Percentiles rank a stretch among this genome's conserved stretches.
Conservation (phyloP, 345 rosid genomes). For the Bruguiera gymnorhiza region DNA sequence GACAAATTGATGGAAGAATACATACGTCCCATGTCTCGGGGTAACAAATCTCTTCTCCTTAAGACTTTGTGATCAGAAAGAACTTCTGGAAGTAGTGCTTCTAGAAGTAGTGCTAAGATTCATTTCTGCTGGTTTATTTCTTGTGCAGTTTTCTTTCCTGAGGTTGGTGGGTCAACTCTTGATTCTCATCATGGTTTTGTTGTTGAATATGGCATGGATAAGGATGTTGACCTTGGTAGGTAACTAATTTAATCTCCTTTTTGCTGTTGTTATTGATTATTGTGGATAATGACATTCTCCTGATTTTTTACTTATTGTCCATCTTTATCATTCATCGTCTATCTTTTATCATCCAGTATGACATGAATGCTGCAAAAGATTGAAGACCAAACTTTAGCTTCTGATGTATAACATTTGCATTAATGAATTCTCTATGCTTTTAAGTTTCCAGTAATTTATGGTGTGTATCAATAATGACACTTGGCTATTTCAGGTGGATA, state of each 20-base stretch:
- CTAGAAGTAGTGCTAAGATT: neutral
- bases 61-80: neutral
- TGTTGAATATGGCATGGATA: conserved; percentile 80
- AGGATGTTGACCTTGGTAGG: conserved; percentile 88
- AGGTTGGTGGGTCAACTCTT: conserved; percentile 71
- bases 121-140: conserved; percentile 3
- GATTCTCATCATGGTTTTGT: conserved; percentile 98
- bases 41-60: conserved; percentile 24
- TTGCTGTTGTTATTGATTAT: neutral
- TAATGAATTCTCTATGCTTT: neutral
- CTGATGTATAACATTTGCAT: neutral
- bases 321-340: neutral
- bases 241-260: conserved; percentile 18
- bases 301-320: neutral
- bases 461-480: neutral
- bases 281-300: neutral
- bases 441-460: neutral
- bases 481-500: neutral
- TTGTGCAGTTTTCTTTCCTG: conserved; percentile 72
- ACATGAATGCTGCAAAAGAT: neutral
- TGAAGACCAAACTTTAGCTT: neutral
- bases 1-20: conserved; percentile 67
- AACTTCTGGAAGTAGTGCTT: neutral
- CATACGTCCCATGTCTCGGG: conserved; percentile 65
- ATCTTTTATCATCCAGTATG: neutral